A percentile compares a stretch with the other conserved stretches of the same genome.
Evolutionary conservation across 306 rosid species (phyloP).

Genomic region (Calophaca sinica): DNA sequence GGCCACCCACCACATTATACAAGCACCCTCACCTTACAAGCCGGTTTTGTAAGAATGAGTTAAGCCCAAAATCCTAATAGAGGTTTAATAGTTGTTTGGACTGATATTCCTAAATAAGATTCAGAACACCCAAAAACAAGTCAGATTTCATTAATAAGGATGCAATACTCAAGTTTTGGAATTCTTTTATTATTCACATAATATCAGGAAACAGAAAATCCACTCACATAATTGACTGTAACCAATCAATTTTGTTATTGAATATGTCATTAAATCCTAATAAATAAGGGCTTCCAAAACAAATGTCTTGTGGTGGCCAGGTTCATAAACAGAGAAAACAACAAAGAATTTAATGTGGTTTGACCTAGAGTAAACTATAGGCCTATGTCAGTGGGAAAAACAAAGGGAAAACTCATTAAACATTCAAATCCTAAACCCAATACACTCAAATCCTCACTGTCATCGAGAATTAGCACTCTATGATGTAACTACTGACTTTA

Average conservation of each 20-base stretch:
- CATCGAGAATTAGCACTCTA: not conserved
- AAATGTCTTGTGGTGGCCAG: slow-evolving; percentile 16
- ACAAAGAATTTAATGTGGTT: not conserved
- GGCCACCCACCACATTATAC: no score
- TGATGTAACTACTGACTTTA: not conserved
- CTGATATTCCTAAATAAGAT: slow-evolving; percentile 3
- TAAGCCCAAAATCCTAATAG: no score
- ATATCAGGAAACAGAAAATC: slow-evolving; percentile 20
- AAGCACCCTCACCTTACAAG: no score
- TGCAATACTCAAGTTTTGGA: not conserved
- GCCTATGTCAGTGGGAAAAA: slow-evolving; percentile 19
- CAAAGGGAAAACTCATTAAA: not conserved
- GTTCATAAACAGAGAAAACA: slow-evolving; percentile 16
- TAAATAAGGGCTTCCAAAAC: slow-evolving; percentile 27
- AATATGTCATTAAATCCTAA: slow-evolving; percentile 11
- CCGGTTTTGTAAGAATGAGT: no score
- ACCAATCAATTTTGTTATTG: not conserved
- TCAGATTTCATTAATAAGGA: not conserved
- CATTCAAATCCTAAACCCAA: not conserved
- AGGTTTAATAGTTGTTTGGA: slow-evolving; percentile 13
- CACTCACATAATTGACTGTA: not conserved
- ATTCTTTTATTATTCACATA: slow-evolving; percentile 3
- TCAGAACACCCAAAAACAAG: slow-evolving; percentile 5
- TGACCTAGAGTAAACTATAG: slow-evolving; percentile 13
- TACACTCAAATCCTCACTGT: slow-evolving; percentile 10